These are phyloP conservation scores for Casaregolazyma lundiana DNA, from an alignment of 1,139 yeast genomes.

Conservation along the genomic window DNA sequence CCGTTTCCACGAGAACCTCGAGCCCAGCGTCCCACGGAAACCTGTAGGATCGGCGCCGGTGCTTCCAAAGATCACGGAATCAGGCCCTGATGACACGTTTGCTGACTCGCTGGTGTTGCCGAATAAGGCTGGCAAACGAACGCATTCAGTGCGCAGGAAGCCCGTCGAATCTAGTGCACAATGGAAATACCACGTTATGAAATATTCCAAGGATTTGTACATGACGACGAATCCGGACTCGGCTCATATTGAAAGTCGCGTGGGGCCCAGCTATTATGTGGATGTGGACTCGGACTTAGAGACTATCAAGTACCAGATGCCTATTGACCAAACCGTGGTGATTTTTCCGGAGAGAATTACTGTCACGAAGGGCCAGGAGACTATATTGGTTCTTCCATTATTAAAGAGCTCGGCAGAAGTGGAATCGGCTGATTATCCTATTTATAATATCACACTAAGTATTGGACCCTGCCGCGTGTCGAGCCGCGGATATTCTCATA, in stretches of 20 bases:
- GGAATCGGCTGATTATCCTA: not conserved
- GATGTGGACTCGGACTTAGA: conserved; percentile 12
- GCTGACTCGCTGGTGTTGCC: not conserved
- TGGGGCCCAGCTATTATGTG: conserved; percentile 29
- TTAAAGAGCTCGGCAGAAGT: no score
- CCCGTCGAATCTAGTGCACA: conserved; percentile 7
- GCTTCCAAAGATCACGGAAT: conserved; percentile 8
- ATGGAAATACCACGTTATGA: conserved; percentile 30
- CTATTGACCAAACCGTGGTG: not conserved
- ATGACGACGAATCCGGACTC: conserved; percentile 30
- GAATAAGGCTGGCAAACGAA: not conserved
- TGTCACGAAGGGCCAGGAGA: not conserved
- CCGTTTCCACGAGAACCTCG: conserved; percentile 12
- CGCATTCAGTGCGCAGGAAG: conserved; percentile 7
- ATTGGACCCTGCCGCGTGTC: not conserved
- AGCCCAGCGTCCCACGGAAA: conserved; percentile 9
- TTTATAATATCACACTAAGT: not conserved
- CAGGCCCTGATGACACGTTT: not conserved
- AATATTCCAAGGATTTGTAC: conserved; percentile 29
- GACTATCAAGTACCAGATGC: conserved; percentile 2
- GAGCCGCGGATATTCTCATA: conserved; percentile 5
- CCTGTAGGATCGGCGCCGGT: conserved; percentile 15
- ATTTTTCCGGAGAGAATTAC: not conserved
- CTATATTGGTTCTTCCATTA: not conserved
- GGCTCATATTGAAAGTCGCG: conserved; percentile 23